Conservation (phyloP, 345 rosid genomes). For the Salix suchowensis region DNA sequence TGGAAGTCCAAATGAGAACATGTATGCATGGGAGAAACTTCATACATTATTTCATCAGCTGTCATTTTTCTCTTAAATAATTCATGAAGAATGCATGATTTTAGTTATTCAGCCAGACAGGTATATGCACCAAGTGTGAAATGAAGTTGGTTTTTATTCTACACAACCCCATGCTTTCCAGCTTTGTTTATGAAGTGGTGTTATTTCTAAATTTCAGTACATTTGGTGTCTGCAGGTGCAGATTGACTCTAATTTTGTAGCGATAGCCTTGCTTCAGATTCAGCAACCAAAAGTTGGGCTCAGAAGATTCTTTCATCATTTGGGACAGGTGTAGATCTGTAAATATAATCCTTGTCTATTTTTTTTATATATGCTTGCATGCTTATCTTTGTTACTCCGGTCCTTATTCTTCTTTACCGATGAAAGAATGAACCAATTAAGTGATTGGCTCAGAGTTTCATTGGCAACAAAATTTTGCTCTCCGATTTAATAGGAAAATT, state of each 20-base stretch:
- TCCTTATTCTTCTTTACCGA: slow-evolving; percentile 4
- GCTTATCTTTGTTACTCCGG: slow-evolving; percentile 3
- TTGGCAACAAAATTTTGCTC: slow-evolving; percentile 26
- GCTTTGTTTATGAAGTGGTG: background rate
- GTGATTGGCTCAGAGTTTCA: slow-evolving; percentile 19
- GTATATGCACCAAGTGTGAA: background rate
- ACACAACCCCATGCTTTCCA: background rate
- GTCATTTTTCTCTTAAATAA: background rate
- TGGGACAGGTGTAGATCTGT: slow-evolving; percentile 25
- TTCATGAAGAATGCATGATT: background rate
- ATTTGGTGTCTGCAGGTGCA: slow-evolving; percentile 23
- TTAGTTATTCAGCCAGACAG: background rate
- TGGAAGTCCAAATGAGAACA: background rate
- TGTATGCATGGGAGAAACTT: background rate
- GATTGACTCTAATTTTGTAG: slow-evolving; percentile 11
- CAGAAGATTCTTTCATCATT: background rate
- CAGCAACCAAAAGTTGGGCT: slow-evolving; percentile 2
- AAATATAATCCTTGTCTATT: slow-evolving; percentile 17
- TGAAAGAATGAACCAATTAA: slow-evolving; percentile 16
- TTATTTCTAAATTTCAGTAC: slow-evolving; percentile 4
- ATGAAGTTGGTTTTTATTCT: background rate
- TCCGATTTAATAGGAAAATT: slow-evolving; percentile 9
- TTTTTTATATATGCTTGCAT: background rate
- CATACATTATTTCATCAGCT: background rate
- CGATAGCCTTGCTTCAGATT: slow-evolving; percentile 1